phyloP scores from a whole-genome alignment of 2,329 filamentous ascomycete species.

The Fusarium praegraminearum region DNA sequence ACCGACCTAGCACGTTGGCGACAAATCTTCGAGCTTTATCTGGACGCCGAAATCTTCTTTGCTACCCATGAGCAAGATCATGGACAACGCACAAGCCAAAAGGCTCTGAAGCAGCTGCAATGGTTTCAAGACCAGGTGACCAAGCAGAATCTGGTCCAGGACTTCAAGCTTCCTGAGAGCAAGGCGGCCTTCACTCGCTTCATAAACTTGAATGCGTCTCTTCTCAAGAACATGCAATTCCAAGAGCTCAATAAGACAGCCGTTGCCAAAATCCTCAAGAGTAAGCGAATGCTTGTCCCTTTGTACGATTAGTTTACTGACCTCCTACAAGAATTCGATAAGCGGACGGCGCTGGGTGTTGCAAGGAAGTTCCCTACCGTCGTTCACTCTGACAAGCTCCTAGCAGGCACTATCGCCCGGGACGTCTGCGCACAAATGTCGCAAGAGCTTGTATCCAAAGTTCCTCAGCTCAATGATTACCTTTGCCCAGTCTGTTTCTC shows the following conservation, averaged over 20 bases:
- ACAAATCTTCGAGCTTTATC: conserved; percentile 83
- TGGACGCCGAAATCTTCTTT: conserved; percentile 85
- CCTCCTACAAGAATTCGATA: conserved; percentile 80
- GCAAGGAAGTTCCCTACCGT: conserved; percentile 71
- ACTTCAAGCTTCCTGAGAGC: conserved; percentile 76
- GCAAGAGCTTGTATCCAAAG: conserved; percentile 75
- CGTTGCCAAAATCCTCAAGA: conserved; percentile 87
- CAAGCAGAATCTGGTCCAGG: conserved; percentile 67
- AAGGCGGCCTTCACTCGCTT: conserved; percentile 74
- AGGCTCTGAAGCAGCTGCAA: conserved; percentile 75
- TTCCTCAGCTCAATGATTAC: conserved; percentile 88
- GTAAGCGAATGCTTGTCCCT: conserved; percentile 57
- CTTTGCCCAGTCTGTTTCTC: conserved; percentile 83
- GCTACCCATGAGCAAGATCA: conserved; percentile 79
- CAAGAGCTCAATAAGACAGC: conserved; percentile 86
- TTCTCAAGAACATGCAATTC: conserved; percentile 86
- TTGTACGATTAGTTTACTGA: conserved; percentile 20
- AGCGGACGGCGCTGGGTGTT: conserved; percentile 80
- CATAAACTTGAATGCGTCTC: conserved; percentile 75
- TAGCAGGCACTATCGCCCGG: conserved; percentile 77
- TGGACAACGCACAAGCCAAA: conserved; percentile 72
- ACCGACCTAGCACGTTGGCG: conserved; percentile 82
- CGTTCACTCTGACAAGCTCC: conserved; percentile 69
- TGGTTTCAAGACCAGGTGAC: conserved; percentile 79
- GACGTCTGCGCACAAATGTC: conserved; percentile 81